Conservation (phyloP, 2,329 filamentous ascomycete genomes). For the Diaporthe citrichinensis region DNA sequence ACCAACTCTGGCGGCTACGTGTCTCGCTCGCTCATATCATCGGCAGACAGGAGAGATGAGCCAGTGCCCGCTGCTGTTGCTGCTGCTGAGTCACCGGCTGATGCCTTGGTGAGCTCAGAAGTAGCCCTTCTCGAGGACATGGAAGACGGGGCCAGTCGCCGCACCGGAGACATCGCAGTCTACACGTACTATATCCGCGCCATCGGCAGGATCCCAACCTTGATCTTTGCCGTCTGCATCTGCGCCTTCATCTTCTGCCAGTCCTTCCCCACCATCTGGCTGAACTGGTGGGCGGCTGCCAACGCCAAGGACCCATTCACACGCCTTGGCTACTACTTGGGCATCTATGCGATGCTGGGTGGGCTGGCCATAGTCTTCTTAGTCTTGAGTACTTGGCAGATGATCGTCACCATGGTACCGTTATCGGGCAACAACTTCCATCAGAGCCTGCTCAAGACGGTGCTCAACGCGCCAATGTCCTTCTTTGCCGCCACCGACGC, state of each 20-base stretch:
- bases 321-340: constrained; percentile 53
- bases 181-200: constrained; percentile 19
- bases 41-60: not conserved
- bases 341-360: constrained; percentile 51
- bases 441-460: constrained; percentile 47
- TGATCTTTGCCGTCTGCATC: constrained; percentile 44
- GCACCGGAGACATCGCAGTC: constrained; percentile 1
- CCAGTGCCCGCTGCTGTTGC: not conserved
- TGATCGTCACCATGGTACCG: constrained; percentile 46
- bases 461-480: constrained; percentile 49
- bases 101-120: not conserved
- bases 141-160: not conserved
- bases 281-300: constrained; percentile 63
- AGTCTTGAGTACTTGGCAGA: constrained; percentile 8
- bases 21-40: not conserved
- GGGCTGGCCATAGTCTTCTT: constrained; percentile 43
- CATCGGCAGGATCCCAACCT: not conserved
- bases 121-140: not conserved
- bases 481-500: constrained; percentile 53
- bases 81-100: not conserved
- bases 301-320: constrained; percentile 55
- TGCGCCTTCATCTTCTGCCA: constrained; percentile 45
- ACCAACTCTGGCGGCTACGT: constrained; percentile 2
- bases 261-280: constrained; percentile 53
- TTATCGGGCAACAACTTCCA: constrained; percentile 48